Percentiles rank a stretch among this genome's conserved stretches.
These are phyloP conservation scores for Raffaelea albimanens DNA, from an alignment of 2,329 filamentous ascomycete species.

Conservation along the genomic window DNA sequence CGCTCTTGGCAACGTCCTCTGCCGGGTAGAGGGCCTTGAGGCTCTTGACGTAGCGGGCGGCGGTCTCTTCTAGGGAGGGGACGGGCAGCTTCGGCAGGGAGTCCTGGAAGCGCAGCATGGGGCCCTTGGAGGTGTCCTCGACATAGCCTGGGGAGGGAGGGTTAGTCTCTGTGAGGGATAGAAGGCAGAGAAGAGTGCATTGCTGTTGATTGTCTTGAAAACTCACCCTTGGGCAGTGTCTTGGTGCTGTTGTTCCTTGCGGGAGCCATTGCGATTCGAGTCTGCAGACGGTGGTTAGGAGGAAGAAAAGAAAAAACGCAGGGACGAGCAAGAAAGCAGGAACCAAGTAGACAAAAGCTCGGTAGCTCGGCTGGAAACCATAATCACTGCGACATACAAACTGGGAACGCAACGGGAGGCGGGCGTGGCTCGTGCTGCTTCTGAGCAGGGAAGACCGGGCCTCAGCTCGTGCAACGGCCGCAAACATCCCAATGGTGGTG, in stretches of 20 bases:
- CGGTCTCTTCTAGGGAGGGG: conserved; percentile 73
- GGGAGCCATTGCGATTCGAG: conserved; percentile 37
- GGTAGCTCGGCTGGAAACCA: background rate
- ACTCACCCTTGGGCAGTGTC: conserved; percentile 12
- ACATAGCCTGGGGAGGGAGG: conserved; percentile 69
- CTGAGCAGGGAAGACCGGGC: conserved; percentile 24
- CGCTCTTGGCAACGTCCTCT: conserved; percentile 60
- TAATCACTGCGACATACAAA: conserved; percentile 7
- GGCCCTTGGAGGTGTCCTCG: conserved; percentile 69
- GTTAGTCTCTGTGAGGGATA: too few species aligned
- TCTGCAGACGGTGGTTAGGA: conserved; percentile 6
- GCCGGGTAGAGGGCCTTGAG: conserved; percentile 64
- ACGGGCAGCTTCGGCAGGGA: conserved; percentile 74
- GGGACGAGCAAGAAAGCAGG: too few species aligned
- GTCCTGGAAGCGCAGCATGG: conserved; percentile 77
- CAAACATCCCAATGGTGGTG: conserved; percentile 22
- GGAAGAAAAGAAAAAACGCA: background rate
- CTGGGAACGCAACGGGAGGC: conserved; percentile 11
- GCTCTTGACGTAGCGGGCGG: conserved; percentile 70
- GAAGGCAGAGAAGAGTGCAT: too few species aligned
- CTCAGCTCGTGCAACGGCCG: conserved; percentile 24
- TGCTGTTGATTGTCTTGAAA: too few species aligned
- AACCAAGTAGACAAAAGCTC: too few species aligned
- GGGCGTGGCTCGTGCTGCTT: conserved; percentile 10
- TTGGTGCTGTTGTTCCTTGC: conserved; percentile 47